These are phyloP conservation scores for Sphenostylis stenocarpa DNA, from an alignment of 306 rosid species.

Conservation along the genomic window DNA sequence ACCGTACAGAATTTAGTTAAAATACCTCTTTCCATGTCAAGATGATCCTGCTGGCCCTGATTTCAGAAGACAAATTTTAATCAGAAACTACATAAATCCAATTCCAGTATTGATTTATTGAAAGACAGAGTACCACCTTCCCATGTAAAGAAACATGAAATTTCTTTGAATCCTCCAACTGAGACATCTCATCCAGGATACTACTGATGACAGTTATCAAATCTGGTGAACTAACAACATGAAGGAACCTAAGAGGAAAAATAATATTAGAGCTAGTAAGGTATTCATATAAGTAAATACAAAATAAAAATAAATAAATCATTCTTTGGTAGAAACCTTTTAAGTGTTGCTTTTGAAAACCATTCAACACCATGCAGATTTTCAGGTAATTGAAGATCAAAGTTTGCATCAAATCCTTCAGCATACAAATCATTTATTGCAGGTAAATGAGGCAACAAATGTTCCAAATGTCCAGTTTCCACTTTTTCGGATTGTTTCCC, in stretches of 20 bases:
- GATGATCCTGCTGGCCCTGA: conserved; percentile 45
- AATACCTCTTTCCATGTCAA: conserved; percentile 45
- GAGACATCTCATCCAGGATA: conserved; percentile 78
- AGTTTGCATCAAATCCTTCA: conserved; percentile 59
- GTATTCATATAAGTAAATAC: not conserved
- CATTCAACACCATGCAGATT: conserved; percentile 58
- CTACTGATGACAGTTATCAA: conserved; percentile 39
- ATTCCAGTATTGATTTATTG: conserved; percentile 12
- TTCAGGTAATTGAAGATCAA: conserved; percentile 61
- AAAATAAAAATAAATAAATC: conserved; percentile 26
- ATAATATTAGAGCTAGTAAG: conserved; percentile 24
- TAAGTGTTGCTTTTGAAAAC: conserved; percentile 81
- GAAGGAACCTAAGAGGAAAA: conserved; percentile 66
- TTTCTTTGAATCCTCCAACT: conserved; percentile 77
- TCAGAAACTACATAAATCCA: conserved; percentile 27
- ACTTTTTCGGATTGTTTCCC: conserved; percentile 55
- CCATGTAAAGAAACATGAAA: conserved; percentile 84
- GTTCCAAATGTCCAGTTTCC: conserved; percentile 64
- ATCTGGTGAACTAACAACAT: conserved; percentile 63
- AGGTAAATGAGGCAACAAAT: conserved; percentile 68
- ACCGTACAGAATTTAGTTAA: conserved; percentile 8
- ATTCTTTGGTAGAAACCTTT: conserved; percentile 55
- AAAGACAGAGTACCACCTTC: conserved; percentile 60
- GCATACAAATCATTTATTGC: conserved; percentile 53
- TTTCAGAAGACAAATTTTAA: conserved; percentile 29